Percentiles rank a stretch among this genome's conserved stretches.
phyloP scores from a whole-genome alignment of 768 basidiomycete genomes.

The Serendipita sp. region DNA sequence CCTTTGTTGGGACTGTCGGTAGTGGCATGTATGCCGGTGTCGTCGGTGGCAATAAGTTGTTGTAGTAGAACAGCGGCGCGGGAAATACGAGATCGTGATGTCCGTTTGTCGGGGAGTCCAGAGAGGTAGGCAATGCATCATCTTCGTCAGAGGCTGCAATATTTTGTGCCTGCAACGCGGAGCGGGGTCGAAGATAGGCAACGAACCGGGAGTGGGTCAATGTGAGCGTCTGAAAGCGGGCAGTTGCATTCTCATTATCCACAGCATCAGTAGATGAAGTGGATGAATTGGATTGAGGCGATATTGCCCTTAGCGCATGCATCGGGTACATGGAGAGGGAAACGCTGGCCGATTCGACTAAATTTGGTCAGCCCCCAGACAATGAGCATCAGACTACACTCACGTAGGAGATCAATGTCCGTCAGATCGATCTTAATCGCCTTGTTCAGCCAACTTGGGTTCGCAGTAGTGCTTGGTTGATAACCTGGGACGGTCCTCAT shows the following conservation, averaged over 20 bases:
- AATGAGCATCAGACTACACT: not conserved
- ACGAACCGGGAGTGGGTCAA: not conserved
- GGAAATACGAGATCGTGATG: not conserved
- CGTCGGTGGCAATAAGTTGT: not conserved
- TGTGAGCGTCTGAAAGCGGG: not conserved
- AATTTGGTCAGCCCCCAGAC: not conserved
- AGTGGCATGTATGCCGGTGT: not conserved
- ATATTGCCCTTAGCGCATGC: not conserved
- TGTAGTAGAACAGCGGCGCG: not conserved
- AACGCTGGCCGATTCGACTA: slow-evolving; percentile 4
- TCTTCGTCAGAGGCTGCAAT: not conserved
- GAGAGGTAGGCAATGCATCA: not conserved
- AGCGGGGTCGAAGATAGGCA: not conserved
- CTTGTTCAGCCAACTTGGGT: not conserved
- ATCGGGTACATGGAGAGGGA: not conserved
- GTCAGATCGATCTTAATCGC: slow-evolving; percentile 2
- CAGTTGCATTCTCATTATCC: not conserved
- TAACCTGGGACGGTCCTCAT: not conserved
- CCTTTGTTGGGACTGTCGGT: not conserved
- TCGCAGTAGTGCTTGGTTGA: not conserved
- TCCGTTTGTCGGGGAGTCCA: not conserved
- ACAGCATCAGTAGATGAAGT: not conserved
- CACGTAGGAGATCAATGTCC: not conserved
- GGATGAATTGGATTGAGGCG: not conserved
- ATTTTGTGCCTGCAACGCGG: not conserved